Conservation (phyloP, 2,329 filamentous ascomycete species). For the Ascochyta rabiei region DNA sequence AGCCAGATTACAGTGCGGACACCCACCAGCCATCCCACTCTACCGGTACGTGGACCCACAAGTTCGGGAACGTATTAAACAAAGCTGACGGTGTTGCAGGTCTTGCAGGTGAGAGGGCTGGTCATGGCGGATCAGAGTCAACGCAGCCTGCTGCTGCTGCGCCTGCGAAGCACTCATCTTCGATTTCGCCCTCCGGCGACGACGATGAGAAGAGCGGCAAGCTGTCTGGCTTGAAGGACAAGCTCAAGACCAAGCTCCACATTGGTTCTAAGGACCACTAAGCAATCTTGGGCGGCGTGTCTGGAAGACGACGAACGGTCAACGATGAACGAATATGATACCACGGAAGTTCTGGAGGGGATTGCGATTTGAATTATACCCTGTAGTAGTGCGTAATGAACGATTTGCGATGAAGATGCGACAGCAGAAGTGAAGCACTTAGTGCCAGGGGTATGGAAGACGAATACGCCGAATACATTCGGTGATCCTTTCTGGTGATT, state of each 20-base stretch:
- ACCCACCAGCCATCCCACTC: slow-evolving; percentile 12
- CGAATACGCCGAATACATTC: background rate
- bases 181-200: slow-evolving; percentile 18
- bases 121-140: slow-evolving; percentile 44
- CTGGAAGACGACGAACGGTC: slow-evolving; percentile 11
- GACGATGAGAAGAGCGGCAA: slow-evolving; percentile 48
- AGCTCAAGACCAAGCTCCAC: slow-evolving; percentile 74
- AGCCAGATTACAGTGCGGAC: slow-evolving; percentile 15
- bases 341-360: slow-evolving; percentile 20
- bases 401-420: background rate
- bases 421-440: background rate
- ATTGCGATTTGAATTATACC: slow-evolving; percentile 13
- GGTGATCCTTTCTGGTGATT: slow-evolving; percentile 4
- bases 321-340: slow-evolving; percentile 27
- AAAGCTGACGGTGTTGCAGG: slow-evolving; percentile 52
- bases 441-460: background rate
- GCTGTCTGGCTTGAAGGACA: slow-evolving; percentile 61
- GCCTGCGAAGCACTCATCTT: slow-evolving; percentile 7
- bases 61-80: slow-evolving; percentile 24
- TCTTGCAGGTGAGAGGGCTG: slow-evolving; percentile 61
- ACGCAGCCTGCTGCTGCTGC: slow-evolving; percentile 25
- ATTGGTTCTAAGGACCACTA: slow-evolving; percentile 47
- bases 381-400: slow-evolving; percentile 13
- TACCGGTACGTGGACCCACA: slow-evolving; percentile 32
- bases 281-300: background rate